Conservation (phyloP, 2,329 filamentous ascomycete genomes). For the Cryphonectria carpinicola region DNA sequence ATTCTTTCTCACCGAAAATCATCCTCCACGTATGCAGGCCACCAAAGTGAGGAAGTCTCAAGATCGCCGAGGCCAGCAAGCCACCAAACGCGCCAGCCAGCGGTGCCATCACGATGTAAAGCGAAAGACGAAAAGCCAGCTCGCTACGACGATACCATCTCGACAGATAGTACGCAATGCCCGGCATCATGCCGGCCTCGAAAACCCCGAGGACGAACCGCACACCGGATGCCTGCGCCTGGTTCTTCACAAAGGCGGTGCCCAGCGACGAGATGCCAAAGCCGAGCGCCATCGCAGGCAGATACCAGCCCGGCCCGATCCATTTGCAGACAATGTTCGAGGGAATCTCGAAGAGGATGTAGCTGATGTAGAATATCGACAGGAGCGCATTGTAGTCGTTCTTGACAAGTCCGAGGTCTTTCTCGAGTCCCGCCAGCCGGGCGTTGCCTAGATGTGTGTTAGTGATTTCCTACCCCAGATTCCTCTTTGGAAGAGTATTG, state of each 20-base stretch:
- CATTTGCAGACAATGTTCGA: slow-evolving; percentile 71
- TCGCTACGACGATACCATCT: slow-evolving; percentile 66
- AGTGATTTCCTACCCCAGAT: background rate
- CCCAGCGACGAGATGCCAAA: slow-evolving; percentile 68
- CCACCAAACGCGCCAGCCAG: slow-evolving; percentile 69
- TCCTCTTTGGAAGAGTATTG: background rate
- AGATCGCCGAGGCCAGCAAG: slow-evolving; percentile 58
- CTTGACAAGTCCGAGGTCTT: slow-evolving; percentile 60
- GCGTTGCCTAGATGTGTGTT: slow-evolving; percentile 62
- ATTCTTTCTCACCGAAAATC: slow-evolving; percentile 57
- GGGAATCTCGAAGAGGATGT: slow-evolving; percentile 75
- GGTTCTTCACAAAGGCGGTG: slow-evolving; percentile 66
- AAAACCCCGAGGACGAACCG: slow-evolving; percentile 71
- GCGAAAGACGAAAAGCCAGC: slow-evolving; percentile 60
- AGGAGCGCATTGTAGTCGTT: slow-evolving; percentile 73
- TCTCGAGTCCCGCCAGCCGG: slow-evolving; percentile 65
- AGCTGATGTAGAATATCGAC: slow-evolving; percentile 72
- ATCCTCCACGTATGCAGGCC: slow-evolving; percentile 64
- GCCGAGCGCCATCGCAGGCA: slow-evolving; percentile 63
- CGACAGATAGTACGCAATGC: slow-evolving; percentile 74
- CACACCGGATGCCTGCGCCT: slow-evolving; percentile 57
- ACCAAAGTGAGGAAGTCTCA: slow-evolving; percentile 63
- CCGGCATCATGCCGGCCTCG: slow-evolving; percentile 75
- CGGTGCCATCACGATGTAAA: slow-evolving; percentile 65
- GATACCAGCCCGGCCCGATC: slow-evolving; percentile 73